These are phyloP conservation scores for Protea cynaroides DNA, from an alignment of 164 flowering plant genomes.

Conservation along the genomic window DNA sequence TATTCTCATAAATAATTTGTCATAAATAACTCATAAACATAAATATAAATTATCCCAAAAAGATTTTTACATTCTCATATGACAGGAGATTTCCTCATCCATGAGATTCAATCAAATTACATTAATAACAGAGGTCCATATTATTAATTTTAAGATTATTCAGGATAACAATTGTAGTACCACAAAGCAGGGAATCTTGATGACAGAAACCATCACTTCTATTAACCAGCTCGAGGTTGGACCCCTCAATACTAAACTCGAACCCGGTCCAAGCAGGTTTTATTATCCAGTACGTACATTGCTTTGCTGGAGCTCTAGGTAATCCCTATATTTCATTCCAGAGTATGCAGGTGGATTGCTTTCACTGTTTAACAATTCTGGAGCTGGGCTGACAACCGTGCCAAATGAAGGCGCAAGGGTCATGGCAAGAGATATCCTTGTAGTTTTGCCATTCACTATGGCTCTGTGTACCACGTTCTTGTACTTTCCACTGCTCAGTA, in stretches of 20 bases:
- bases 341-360: conserved; percentile 22
- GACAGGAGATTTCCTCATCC: too few species aligned
- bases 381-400: conserved; percentile 34
- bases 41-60: too few species aligned
- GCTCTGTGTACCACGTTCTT: conserved; percentile 58
- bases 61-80: too few species aligned
- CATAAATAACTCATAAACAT: too few species aligned
- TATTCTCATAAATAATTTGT: too few species aligned
- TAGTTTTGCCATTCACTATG: conserved; percentile 33
- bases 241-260: not conserved
- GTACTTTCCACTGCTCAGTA: conserved; percentile 68
- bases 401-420: conserved; percentile 50
- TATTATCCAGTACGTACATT: conserved; percentile 32
- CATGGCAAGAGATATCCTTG: conserved; percentile 50
- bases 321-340: conserved; percentile 52
- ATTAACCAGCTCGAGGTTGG: not conserved
- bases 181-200: too few species aligned
- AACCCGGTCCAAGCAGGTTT: conserved; percentile 33
- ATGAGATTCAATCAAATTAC: too few species aligned
- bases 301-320: conserved; percentile 41
- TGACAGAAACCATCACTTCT: too few species aligned
- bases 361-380: conserved; percentile 26
- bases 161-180: too few species aligned
- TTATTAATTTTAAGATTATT: too few species aligned
- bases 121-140: too few species aligned